Evolutionary conservation across 1,284 basidiomycete species (phyloP), one percentile per base, ranked within the genome.

Genomic region (Boletus smithii): DNA sequence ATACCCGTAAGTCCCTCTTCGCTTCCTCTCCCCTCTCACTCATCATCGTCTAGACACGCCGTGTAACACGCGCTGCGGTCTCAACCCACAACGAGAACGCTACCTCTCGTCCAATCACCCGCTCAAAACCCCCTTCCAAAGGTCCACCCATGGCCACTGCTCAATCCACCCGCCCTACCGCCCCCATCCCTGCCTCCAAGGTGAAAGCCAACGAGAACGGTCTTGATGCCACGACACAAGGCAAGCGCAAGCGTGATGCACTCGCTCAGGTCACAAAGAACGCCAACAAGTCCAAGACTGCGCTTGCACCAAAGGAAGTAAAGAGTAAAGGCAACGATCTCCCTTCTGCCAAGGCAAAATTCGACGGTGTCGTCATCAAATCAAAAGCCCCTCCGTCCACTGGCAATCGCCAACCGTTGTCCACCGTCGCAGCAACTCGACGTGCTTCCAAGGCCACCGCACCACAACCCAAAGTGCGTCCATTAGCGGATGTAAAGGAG

Each of bases 161-260:
- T 10, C 73, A 73, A 20, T 66, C 67, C 37, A 72, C 75, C 58
- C 72, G 78, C 34, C 73, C 71, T 41, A 69, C 69, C 33, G 70
- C 71, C 42, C 57, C 70, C 14, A 76, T 77, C 8, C 74, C 74
- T 2, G 73, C 76, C 13, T 79, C 77, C 14, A 69, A 72, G 57
- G 79, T 76, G 13, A 81, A 78, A 55, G 63, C 65, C 8, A 66
- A 63, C 39, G 69, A 73, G 46, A 63, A 70, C 46, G 77, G 79
- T 48, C 58, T 65, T 13, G 72, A 75, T 22, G 54, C 56, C 4
- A 60, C 72, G 9, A 71, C 73, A 9, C 66, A 68, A 9, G 79
- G 75, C 39, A 89, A 89, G 68, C 76, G 85, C 51, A 88, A 89
- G 65, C 81, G 87, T 41, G 83, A 86, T 48, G 83, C 84, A 4